Percentiles rank a stretch among this genome's conserved stretches.
These are phyloP conservation scores for Lolium perenne DNA, from an alignment of 176 grass and related monocot species.

Conservation along the genomic window DNA sequence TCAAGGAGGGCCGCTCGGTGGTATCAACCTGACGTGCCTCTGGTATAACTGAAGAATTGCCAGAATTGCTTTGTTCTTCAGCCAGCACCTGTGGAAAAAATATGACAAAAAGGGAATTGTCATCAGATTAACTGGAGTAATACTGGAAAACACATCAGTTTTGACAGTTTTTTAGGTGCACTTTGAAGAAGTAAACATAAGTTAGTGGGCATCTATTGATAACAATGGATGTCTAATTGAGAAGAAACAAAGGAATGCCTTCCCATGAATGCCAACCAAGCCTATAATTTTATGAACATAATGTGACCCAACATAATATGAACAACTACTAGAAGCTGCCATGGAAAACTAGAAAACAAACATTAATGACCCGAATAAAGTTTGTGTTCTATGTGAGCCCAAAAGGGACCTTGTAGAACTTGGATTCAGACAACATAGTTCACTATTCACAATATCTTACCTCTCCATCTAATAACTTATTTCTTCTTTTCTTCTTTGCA, in stretches of 20 bases:
- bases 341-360: conserved; percentile 28
- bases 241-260: background rate
- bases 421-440: conserved; percentile 4
- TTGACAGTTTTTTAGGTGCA: conserved; percentile 17
- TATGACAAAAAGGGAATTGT: background rate
- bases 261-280: conserved; percentile 13
- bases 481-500: conserved; percentile 15
- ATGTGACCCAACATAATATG: background rate
- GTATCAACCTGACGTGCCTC: conserved; percentile 31
- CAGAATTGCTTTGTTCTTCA: conserved; percentile 45
- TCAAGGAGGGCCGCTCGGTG: conserved; percentile 35
- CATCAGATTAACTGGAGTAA: conserved; percentile 24
- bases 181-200: conserved; percentile 32
- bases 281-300: conserved; percentile 29
- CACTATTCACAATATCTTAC: conserved; percentile 4
- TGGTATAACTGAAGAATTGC: conserved; percentile 41
- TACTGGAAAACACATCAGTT: conserved; percentile 39
- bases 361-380: background rate
- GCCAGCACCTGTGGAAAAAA: conserved; percentile 41
- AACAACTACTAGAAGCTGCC: background rate
- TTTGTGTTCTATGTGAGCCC: background rate
- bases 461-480: background rate
- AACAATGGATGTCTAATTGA: conserved; percentile 15
- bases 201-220: background rate
- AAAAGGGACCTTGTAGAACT: background rate